phyloP scores from a whole-genome alignment of 2,329 filamentous ascomycete species.

The Phialocephala subalpina region DNA sequence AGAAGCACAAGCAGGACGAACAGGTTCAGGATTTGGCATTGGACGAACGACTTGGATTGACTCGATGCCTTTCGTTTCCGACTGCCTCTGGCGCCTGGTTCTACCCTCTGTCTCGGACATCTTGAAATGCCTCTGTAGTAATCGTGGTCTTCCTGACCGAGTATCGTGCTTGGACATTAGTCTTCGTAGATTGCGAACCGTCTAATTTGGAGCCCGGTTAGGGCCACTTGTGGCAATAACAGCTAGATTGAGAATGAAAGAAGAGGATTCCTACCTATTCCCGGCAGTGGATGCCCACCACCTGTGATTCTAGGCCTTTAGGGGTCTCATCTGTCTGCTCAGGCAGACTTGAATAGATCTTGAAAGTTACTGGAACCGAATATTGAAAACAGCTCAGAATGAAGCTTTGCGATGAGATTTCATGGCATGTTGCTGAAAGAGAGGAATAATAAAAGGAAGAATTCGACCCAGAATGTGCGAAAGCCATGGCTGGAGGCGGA shows the following conservation, averaged over 20 bases:
- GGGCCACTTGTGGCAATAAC: too few species aligned
- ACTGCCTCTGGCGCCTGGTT: not conserved
- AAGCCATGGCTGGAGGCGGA: not conserved
- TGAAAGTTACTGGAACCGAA: not conserved
- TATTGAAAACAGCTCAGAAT: not conserved
- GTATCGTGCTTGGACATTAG: too few species aligned
- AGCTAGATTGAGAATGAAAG: too few species aligned
- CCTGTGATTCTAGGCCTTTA: not conserved
- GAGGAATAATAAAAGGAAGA: not conserved
- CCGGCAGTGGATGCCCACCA: not conserved
- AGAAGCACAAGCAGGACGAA: not conserved
- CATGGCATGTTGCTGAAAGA: not conserved
- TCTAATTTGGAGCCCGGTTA: too few species aligned
- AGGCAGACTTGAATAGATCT: not conserved
- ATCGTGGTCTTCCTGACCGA: too few species aligned
- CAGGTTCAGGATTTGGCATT: not conserved
- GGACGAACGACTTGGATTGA: not conserved
- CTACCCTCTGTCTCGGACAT: not conserved
- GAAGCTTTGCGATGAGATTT: not conserved
- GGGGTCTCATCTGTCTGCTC: not conserved
- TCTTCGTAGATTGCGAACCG: too few species aligned
- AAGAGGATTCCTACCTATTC: not conserved
- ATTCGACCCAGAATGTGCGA: not conserved
- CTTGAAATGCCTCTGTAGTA: too few species aligned
- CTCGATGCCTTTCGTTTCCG: not conserved